Percentiles rank a stretch among this genome's conserved stretches.
Evolutionary conservation across 2,329 filamentous ascomycete genomes (phyloP).

Genomic region (Elsinoe fawcettii): DNA sequence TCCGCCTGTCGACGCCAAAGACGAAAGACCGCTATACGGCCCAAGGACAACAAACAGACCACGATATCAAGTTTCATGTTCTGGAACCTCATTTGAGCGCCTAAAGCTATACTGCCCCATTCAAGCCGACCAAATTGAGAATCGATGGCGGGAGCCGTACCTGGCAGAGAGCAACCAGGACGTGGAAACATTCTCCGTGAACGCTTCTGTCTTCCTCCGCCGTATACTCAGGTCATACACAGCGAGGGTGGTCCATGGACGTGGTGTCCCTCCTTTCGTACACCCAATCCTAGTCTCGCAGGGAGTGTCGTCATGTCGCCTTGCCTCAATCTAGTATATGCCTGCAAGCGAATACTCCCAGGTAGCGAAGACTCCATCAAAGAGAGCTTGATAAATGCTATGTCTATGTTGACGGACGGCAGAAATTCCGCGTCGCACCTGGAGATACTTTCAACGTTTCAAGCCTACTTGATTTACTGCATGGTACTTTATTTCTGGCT

Average conservation of each 20-base stretch:
- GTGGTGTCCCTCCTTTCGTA: background rate
- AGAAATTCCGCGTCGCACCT: background rate
- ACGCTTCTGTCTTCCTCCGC: background rate
- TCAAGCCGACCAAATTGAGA: constrained; percentile 18
- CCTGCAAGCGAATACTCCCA: background rate
- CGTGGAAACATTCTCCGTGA: background rate
- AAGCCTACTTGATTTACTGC: background rate
- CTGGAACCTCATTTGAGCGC: background rate
- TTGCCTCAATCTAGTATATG: background rate
- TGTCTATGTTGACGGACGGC: background rate
- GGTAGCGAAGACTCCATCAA: background rate
- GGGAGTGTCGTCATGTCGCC: background rate
- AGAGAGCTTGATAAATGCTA: background rate
- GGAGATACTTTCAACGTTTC: background rate
- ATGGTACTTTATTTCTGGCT: background rate
- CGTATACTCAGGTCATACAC: background rate
- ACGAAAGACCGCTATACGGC: too few relatives aligned
- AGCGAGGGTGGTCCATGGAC: background rate
- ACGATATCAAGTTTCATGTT: too few relatives aligned
- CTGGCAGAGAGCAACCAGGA: background rate
- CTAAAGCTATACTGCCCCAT: constrained; percentile 23
- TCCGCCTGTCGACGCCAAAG: too few relatives aligned
- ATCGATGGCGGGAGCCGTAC: background rate
- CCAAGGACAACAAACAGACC: too few relatives aligned
- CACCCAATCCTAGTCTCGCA: background rate